Conservation (phyloP, 192 early-diverging fungal species). For the Paraglomus brasilianum region DNA sequence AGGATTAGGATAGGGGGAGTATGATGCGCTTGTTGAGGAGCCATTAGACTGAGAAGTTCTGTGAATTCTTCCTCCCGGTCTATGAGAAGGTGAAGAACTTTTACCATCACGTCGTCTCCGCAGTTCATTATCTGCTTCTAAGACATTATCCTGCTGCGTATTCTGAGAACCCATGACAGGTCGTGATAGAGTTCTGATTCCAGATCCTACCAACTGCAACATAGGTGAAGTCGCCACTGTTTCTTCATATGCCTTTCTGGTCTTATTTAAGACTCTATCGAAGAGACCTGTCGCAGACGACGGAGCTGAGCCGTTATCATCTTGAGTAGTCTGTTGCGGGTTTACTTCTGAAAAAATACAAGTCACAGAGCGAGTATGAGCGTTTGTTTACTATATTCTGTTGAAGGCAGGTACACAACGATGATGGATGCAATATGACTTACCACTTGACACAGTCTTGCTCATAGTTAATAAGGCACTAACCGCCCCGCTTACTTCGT, state of each 20-base stretch:
- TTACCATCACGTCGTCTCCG: neutral
- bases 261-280: neutral
- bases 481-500: constrained; percentile 16
- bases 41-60: constrained; percentile 23
- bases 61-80: constrained; percentile 7
- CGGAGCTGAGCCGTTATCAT: neutral
- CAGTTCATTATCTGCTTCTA: constrained; percentile 4
- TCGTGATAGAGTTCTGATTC: neutral
- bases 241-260: neutral
- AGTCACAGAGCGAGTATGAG: neutral
- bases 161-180: neutral
- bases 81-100: neutral
- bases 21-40: constrained; percentile 14
- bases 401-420: too few relatives aligned
- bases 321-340: neutral
- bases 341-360: neutral
- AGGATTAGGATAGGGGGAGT: constrained; percentile 11
- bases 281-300: neutral
- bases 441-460: neutral
- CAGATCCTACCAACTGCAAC: neutral
- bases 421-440: neutral
- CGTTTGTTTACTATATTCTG: neutral
- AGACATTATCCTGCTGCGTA: neutral
- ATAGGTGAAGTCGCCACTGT: constrained; percentile 1
- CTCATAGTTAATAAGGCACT: constrained; percentile 21